These are phyloP conservation scores for Liquidambar formosana DNA, from an alignment of 164 flowering plant species.

Conservation along the genomic window DNA sequence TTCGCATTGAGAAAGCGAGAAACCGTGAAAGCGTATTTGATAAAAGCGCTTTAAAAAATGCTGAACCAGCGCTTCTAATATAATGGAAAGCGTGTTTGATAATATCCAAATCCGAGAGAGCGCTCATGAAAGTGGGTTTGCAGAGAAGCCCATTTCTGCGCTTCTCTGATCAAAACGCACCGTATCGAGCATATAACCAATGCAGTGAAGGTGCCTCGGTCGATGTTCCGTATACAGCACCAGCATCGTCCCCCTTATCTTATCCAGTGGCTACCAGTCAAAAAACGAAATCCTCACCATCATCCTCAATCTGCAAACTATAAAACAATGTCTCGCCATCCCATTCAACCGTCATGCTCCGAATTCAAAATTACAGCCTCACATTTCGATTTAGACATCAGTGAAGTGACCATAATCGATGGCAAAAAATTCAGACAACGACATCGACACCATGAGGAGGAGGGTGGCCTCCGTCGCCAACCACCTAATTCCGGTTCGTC, in stretches of 20 bases:
- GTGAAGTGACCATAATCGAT: conserved; percentile 7
- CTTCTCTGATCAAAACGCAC: neutral
- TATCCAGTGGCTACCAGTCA: neutral
- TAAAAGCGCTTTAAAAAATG: too few species aligned
- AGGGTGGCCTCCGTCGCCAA: conserved; percentile 49
- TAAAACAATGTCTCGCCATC: neutral
- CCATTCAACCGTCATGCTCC: neutral
- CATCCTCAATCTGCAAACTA: neutral
- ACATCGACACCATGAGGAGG: conserved; percentile 30
- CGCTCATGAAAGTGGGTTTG: too few species aligned
- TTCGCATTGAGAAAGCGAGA: too few species aligned
- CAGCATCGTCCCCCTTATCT: conserved; percentile 9
- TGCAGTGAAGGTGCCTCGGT: neutral
- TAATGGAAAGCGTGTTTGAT: too few species aligned
- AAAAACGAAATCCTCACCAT: neutral
- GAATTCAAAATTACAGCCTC: neutral
- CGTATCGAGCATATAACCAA: neutral
- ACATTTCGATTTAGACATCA: too few species aligned
- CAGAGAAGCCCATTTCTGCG: too few species aligned
- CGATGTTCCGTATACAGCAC: neutral
- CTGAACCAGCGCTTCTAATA: too few species aligned
- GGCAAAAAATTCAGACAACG: conserved; percentile 37
- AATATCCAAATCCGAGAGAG: too few species aligned
- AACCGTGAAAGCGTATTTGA: too few species aligned
- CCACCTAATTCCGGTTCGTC: conserved; percentile 44